Conservation (phyloP, 2,329 filamentous ascomycete species). For the Scytalidium sp. region DNA sequence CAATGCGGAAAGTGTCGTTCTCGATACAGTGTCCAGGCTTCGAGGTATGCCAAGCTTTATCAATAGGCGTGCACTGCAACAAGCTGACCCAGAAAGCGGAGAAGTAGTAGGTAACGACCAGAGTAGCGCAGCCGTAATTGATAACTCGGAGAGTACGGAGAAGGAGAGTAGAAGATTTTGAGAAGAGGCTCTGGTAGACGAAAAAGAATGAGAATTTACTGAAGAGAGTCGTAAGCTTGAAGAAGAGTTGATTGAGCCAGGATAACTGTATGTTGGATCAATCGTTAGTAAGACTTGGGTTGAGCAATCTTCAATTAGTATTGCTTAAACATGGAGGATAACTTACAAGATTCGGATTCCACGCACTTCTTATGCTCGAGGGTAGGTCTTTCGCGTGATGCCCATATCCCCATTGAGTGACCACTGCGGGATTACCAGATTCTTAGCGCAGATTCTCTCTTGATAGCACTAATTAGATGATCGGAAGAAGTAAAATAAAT, state of each 20-base stretch:
- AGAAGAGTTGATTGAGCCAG: constrained; percentile 11
- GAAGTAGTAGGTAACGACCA: constrained; percentile 4
- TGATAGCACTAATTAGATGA: background rate
- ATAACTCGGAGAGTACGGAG: constrained; percentile 4
- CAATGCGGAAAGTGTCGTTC: constrained; percentile 5
- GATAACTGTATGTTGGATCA: constrained; percentile 4
- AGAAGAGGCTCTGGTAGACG: constrained; percentile 7
- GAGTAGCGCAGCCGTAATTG: constrained; percentile 2
- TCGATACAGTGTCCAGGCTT: constrained; percentile 6
- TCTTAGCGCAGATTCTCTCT: too few species aligned
- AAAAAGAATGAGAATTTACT: constrained; percentile 9
- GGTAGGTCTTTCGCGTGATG: background rate
- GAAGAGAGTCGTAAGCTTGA: constrained; percentile 7
- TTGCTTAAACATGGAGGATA: background rate
- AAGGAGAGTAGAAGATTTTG: constrained; percentile 1
- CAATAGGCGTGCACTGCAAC: constrained; percentile 4
- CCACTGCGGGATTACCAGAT: too few species aligned
- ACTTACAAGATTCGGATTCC: background rate
- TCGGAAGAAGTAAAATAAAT: background rate
- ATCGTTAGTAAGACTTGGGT: too few species aligned
- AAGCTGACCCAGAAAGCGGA: constrained; percentile 4
- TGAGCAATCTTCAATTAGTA: background rate
- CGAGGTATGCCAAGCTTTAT: constrained; percentile 2
- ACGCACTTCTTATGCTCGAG: background rate
- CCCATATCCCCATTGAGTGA: constrained; percentile 2